These are phyloP conservation scores for Phylloporus sp. DNA, from an alignment of 768 basidiomycete species.

Conservation along the genomic window DNA sequence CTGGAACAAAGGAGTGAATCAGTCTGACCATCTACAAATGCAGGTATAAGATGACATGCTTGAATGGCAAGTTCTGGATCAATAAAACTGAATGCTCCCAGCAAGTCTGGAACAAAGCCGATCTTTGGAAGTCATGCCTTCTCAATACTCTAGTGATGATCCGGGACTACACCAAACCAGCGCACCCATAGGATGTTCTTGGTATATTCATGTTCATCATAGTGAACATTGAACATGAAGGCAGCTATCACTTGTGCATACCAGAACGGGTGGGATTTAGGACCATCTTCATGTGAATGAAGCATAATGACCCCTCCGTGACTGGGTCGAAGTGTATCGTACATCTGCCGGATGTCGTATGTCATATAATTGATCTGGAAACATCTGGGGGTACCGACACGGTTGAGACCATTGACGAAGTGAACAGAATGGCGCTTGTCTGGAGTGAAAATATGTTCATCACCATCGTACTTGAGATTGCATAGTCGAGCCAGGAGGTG, in stretches of 20 bases:
- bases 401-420: neutral
- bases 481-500: conserved; percentile 17
- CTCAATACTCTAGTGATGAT: conserved; percentile 11
- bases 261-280: conserved; percentile 14
- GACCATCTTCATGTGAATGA: conserved; percentile 8
- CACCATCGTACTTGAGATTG: neutral
- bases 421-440: neutral
- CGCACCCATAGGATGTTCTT: conserved; percentile 36
- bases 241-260: conserved; percentile 23
- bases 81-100: conserved; percentile 35
- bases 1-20: neutral
- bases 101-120: conserved; percentile 25
- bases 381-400: neutral
- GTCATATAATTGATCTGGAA: conserved; percentile 17
- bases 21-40: conserved; percentile 24
- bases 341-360: neutral
- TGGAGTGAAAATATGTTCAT: neutral
- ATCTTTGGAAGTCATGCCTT: conserved; percentile 25
- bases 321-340: conserved; percentile 12
- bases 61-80: conserved; percentile 27
- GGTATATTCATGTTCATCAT: neutral
- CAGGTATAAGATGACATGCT: conserved; percentile 30
- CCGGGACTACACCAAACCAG: conserved; percentile 32
- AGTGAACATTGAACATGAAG: conserved; percentile 13
- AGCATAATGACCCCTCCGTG: conserved; percentile 21